phyloP scores from a whole-genome alignment of 148 eudicot genomes.

The Rhododendron griersonianum region DNA sequence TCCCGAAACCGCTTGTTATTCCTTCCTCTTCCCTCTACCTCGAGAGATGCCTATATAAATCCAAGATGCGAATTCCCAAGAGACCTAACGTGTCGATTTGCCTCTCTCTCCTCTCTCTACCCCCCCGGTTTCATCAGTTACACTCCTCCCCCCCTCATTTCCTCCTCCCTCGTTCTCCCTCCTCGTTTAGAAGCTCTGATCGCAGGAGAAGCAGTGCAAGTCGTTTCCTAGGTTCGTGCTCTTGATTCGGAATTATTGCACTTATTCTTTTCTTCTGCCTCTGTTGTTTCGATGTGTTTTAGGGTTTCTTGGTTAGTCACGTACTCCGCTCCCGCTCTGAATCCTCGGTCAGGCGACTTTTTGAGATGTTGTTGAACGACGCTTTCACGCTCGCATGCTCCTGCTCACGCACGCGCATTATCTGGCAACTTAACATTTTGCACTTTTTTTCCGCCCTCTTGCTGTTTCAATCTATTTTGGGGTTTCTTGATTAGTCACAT shows the following conservation, averaged over 20 bases:
- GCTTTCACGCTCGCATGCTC: not conserved
- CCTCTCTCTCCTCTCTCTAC: slow-evolving; percentile 2
- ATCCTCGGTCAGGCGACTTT: too few species aligned
- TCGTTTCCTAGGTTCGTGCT: slow-evolving; percentile 2
- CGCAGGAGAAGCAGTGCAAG: not conserved
- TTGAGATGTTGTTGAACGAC: too few species aligned
- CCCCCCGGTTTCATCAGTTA: not conserved
- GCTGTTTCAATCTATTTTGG: not conserved
- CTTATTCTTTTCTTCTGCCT: not conserved
- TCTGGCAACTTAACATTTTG: not conserved
- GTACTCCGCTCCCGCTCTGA: too few species aligned
- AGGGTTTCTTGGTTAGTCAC: too few species aligned
- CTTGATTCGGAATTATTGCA: not conserved
- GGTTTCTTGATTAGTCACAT: not conserved
- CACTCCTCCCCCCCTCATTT: not conserved
- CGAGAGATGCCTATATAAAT: not conserved
- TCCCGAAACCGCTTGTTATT: not conserved
- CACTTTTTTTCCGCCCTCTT: not conserved
- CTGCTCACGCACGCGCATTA: not conserved
- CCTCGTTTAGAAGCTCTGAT: not conserved
- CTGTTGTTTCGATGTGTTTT: not conserved
- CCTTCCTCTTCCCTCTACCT: not conserved
- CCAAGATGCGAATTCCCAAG: slow-evolving; percentile 15
- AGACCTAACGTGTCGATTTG: not conserved
- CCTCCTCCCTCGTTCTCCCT: not conserved